These are phyloP conservation scores for Alternaria brassicicola DNA, from an alignment of 2,329 filamentous ascomycete genomes.

Conservation along the genomic window DNA sequence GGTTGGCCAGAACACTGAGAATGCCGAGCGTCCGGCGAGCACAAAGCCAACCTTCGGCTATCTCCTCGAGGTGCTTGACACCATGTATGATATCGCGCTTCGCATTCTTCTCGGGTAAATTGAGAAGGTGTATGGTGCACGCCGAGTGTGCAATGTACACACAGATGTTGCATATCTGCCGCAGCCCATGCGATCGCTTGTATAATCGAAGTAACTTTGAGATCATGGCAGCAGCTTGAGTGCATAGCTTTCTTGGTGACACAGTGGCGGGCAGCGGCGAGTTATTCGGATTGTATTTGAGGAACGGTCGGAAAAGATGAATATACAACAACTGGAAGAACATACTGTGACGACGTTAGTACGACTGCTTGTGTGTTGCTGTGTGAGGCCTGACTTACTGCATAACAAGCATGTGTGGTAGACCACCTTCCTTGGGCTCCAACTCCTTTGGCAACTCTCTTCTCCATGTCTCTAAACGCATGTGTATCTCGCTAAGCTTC, in stretches of 20 bases:
- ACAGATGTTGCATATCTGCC: constrained; percentile 94
- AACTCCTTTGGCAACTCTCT: constrained; percentile 83
- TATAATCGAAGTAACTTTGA: constrained; percentile 95
- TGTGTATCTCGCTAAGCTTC: constrained; percentile 89
- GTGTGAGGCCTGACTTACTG: constrained; percentile 69
- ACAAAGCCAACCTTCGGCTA: constrained; percentile 92
- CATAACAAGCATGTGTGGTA: constrained; percentile 81
- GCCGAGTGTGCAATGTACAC: constrained; percentile 96
- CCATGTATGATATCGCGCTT: constrained; percentile 89
- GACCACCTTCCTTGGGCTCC: constrained; percentile 84
- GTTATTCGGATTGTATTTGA: constrained; percentile 82
- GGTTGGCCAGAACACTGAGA: constrained; percentile 80
- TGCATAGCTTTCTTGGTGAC: constrained; percentile 88
- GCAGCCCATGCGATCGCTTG: constrained; percentile 86
- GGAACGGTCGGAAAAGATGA: constrained; percentile 91
- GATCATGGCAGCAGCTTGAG: constrained; percentile 84
- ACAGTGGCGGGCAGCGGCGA: constrained; percentile 87
- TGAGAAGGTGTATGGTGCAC: constrained; percentile 92
- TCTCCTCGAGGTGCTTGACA: constrained; percentile 90
- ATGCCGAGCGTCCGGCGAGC: constrained; percentile 85
- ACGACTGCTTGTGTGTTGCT: not conserved
- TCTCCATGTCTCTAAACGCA: constrained; percentile 87
- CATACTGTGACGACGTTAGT: constrained; percentile 68
- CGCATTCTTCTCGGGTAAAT: constrained; percentile 89
- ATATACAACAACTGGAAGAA: constrained; percentile 96